Conservation (phyloP, 2,329 filamentous ascomycete genomes). For the Colletotrichum sp. region DNA sequence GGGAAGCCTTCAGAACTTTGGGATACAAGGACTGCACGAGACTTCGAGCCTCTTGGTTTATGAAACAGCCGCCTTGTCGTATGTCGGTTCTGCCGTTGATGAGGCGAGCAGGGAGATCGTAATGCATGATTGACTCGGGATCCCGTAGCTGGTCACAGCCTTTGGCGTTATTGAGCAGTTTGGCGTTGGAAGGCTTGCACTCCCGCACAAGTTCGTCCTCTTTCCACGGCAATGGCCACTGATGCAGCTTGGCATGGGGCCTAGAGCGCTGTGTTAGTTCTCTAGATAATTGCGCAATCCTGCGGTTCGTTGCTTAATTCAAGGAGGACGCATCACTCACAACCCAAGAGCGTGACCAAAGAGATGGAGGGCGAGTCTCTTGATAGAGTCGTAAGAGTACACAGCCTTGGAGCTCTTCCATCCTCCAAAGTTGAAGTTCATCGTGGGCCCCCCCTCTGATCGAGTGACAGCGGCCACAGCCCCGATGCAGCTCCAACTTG, state of each 20-base stretch:
- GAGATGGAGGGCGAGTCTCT: not conserved
- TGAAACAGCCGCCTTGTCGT: not conserved
- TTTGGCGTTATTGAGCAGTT: not conserved
- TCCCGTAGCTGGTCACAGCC: not conserved
- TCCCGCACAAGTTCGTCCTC: not conserved
- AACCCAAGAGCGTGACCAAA: not conserved
- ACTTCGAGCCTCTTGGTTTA: not conserved
- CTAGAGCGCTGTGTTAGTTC: not conserved
- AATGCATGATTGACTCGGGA: not conserved
- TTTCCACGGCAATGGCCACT: not conserved
- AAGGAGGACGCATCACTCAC: no score
- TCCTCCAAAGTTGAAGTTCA: not conserved
- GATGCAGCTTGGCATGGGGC: not conserved
- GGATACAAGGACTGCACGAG: not conserved
- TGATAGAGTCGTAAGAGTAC: not conserved
- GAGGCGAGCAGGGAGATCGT: not conserved
- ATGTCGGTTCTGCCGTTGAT: rapidly evolving
- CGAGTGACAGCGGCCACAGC: not conserved
- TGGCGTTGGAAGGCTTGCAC: not conserved
- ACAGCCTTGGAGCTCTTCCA: not conserved
- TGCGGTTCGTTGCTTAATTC: not conserved
- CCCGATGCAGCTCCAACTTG: not conserved
- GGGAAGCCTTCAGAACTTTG: not conserved
- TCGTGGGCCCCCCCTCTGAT: not conserved
- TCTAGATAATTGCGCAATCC: not conserved